Percentiles rank a stretch among this genome's conserved stretches.
Evolutionary conservation across 805 yeast genomes (phyloP).

Genomic region (Candida orba): DNA sequence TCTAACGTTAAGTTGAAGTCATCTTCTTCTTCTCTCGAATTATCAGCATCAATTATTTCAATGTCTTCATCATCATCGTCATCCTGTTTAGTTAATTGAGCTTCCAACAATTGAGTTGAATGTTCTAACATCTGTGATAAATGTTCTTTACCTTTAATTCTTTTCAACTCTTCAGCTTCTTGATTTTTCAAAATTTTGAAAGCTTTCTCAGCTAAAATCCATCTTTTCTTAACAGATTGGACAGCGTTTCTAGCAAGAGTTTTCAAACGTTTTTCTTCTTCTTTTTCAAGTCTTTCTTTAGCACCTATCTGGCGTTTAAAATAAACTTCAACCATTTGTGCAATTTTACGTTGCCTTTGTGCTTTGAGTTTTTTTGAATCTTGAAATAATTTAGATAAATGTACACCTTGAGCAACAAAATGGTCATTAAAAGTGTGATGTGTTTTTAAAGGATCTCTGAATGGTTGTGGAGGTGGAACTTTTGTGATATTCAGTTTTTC

Average conservation of each 20-base stretch:
- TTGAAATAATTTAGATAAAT: conserved; percentile 61
- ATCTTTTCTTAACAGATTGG: conserved; percentile 79
- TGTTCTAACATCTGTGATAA: conserved; percentile 83
- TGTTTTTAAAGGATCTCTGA: conserved; percentile 40
- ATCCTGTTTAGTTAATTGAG: conserved; percentile 50
- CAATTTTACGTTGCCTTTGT: conserved; percentile 62
- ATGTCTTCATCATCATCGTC: conserved; percentile 25
- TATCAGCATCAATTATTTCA: conserved; percentile 24
- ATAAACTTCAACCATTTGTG: conserved; percentile 79
- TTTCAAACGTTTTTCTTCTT: conserved; percentile 61
- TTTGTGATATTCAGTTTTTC: conserved; percentile 31
- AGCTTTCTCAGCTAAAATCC: conserved; percentile 86
- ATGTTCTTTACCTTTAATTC: conserved; percentile 79
- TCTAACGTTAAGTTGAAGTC: conserved; percentile 26
- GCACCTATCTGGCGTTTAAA: conserved; percentile 84
- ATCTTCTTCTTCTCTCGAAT: conserved; percentile 8
- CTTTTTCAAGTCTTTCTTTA: conserved; percentile 72
- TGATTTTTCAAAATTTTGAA: conserved; percentile 64
- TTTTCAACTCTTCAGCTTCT: conserved; percentile 72
- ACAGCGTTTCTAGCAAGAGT: conserved; percentile 76
- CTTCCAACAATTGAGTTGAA: conserved; percentile 83
- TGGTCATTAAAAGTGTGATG: conserved; percentile 60
- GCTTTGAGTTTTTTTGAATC: conserved; percentile 59
- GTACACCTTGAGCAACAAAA: conserved; percentile 66
- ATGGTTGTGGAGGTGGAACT: conserved; percentile 36